Evolutionary conservation across 208 protist genomes (phyloP), one percentile per base, ranked within the genome.

Genomic region (Trypanosoma melophagium): DNA sequence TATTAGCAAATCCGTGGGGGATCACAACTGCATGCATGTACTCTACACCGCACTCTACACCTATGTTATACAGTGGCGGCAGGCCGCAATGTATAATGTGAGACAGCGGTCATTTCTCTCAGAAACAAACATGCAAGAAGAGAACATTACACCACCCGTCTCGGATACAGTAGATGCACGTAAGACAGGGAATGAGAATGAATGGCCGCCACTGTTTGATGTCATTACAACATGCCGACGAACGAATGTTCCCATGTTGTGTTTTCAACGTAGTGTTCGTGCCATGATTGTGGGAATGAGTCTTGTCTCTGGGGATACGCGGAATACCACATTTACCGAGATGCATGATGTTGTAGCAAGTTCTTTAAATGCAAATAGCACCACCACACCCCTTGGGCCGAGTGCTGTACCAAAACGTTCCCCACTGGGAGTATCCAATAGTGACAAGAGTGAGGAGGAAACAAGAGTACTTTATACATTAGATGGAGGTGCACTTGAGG

Each of bases 21-120:
- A 73, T 51, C 68, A 73, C 56, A 73, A 73, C 66, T 66, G n/a
- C 21, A 59, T 73, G 53, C 67, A 73, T 60, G 60, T 59, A 17
- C 44, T 63, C 52, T n/a, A 66, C 24, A 31, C 67, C 10, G 67
- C 51, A 21, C 7, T 73, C 5, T 66, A 66, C 58, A 73, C 60
- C 7, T 73, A 73, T 40, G 67, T 31, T 16, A 58, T 35, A 24
- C 67, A 73, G 35, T 73, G 67, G 67, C 51, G 53, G 1, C 8
- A 44, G 1, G 60, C 60, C n/a, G 45, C 60, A n/a, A 31, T 42
- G 24, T 7, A 35, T 5, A 5, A 1, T 35, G 3, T 35, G 28
- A 35, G 28, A 35, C 3, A 35, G 28, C 5, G 28, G 1, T 7
- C 3, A 35, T 35, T 5, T 35, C 28, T 35, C 28, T 35, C 28